Percentiles rank a stretch among this genome's conserved stretches.
phyloP scores from a whole-genome alignment of 139 green algal species.

The Coelastrella sp. region DNA sequence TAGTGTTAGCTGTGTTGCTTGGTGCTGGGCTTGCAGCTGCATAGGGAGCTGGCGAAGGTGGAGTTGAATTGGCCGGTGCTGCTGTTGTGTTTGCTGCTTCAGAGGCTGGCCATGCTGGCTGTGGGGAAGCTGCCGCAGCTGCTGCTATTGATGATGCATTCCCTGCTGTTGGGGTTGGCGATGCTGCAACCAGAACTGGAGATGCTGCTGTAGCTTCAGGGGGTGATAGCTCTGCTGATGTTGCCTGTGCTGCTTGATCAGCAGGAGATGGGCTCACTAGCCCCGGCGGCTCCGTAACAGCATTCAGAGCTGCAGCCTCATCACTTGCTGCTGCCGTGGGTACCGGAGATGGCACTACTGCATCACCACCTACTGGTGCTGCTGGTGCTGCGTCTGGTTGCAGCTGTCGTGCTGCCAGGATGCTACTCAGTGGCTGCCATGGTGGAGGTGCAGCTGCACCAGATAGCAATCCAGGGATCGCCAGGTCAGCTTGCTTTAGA shows the following conservation, averaged over 20 bases:
- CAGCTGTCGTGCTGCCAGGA: not conserved
- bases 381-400: not conserved
- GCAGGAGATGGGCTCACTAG: too few species aligned
- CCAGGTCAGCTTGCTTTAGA: not conserved
- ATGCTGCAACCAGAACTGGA: not conserved
- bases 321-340: too few species aligned
- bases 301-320: too few species aligned
- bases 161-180: not conserved
- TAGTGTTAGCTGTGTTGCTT: not conserved
- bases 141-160: not conserved
- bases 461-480: not conserved
- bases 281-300: too few species aligned
- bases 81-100: not conserved
- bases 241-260: too few species aligned
- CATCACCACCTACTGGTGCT: not conserved
- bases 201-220: not conserved
- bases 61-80: not conserved
- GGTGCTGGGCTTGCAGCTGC: not conserved
- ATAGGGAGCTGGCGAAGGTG: not conserved
- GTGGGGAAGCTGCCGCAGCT: slow-evolving; percentile 17
- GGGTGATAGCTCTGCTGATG: too few species aligned
- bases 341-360: not conserved
- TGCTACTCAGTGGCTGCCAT: not conserved
- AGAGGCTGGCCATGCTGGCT: not conserved
- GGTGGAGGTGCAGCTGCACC: not conserved